Evolutionary conservation across 2,329 filamentous ascomycete species (phyloP).

Genomic region (Xylaria sp.): DNA sequence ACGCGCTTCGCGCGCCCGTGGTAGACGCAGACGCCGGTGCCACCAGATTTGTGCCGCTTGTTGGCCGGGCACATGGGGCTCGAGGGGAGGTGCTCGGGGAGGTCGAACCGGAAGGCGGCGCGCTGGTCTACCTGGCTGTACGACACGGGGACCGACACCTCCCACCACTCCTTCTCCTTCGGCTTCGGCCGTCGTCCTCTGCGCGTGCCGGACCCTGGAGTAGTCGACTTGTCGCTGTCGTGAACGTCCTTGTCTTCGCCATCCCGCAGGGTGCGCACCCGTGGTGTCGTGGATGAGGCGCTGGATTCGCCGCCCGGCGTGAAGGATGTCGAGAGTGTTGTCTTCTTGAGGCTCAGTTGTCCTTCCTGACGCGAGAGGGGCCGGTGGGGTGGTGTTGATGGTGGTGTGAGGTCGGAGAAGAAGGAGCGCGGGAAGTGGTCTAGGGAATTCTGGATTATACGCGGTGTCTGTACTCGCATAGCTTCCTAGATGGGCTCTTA

Average conservation of each 20-base stretch:
- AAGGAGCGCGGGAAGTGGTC: slow-evolving; percentile 55
- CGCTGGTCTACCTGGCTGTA: slow-evolving; percentile 39
- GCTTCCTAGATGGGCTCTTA: slow-evolving; percentile 56
- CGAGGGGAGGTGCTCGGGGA: slow-evolving; percentile 62
- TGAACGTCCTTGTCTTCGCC: background rate
- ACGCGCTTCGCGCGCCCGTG: slow-evolving; percentile 53
- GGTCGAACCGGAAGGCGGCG: slow-evolving; percentile 57
- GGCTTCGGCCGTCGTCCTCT: background rate
- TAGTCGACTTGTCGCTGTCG: slow-evolving; percentile 1
- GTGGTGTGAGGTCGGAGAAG: slow-evolving; percentile 54
- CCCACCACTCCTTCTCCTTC: slow-evolving; percentile 48
- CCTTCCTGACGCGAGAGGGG: slow-evolving; percentile 20
- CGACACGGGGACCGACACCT: slow-evolving; percentile 40
- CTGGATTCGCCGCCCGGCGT: slow-evolving; percentile 18
- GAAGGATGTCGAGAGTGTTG: slow-evolving; percentile 21
- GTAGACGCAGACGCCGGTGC: slow-evolving; percentile 62
- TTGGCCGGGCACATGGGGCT: slow-evolving; percentile 65
- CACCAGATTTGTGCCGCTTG: slow-evolving; percentile 55
- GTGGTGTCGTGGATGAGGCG: slow-evolving; percentile 2
- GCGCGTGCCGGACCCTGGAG: background rate
- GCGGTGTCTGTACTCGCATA: slow-evolving; percentile 59
- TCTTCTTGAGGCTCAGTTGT: slow-evolving; percentile 23
- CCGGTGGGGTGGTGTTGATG: slow-evolving; percentile 39
- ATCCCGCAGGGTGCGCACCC: background rate
- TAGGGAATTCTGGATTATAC: slow-evolving; percentile 52